phyloP scores from a whole-genome alignment of 192 early-diverging fungal genomes.

The Entomortierella lignicola region DNA sequence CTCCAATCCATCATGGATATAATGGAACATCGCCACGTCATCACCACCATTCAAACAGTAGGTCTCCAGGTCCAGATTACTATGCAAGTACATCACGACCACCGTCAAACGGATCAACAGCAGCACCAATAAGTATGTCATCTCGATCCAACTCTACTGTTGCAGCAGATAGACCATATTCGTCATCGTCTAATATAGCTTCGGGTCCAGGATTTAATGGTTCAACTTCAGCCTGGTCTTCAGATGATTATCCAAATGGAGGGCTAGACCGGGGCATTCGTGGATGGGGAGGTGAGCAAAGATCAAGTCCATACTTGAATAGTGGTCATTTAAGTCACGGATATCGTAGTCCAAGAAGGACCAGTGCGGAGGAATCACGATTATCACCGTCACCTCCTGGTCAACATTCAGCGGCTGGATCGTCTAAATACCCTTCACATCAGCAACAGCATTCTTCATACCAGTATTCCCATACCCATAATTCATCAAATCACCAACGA shows the following conservation, averaged over 20 bases:
- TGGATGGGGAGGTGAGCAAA: slow-evolving; percentile 10
- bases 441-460: slow-evolving; percentile 3
- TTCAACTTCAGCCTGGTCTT: slow-evolving; percentile 11
- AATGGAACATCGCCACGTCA: slow-evolving; percentile 4
- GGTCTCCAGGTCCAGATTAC: slow-evolving; percentile 29
- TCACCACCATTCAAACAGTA: slow-evolving; percentile 8
- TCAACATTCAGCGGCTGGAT: neutral
- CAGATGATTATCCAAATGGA: slow-evolving; percentile 5
- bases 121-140: neutral
- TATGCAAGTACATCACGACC: slow-evolving; percentile 14
- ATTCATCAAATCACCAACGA: slow-evolving; percentile 17
- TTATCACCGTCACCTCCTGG: neutral
- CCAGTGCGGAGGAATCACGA: slow-evolving; percentile 16
- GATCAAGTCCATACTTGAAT: neutral
- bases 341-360: slow-evolving; percentile 12
- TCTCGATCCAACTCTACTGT: neutral
- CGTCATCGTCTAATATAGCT: neutral
- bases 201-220: slow-evolving; percentile 7
- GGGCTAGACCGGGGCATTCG: slow-evolving; percentile 9
- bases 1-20: slow-evolving; percentile 19
- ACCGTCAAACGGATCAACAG: slow-evolving; percentile 6
- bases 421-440: neutral
- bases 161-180: slow-evolving; percentile 3
- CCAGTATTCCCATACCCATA: neutral
- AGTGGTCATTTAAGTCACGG: slow-evolving; percentile 8